phyloP scores from a whole-genome alignment of 345 rosid genomes.

The Hypericum perforatum region DNA sequence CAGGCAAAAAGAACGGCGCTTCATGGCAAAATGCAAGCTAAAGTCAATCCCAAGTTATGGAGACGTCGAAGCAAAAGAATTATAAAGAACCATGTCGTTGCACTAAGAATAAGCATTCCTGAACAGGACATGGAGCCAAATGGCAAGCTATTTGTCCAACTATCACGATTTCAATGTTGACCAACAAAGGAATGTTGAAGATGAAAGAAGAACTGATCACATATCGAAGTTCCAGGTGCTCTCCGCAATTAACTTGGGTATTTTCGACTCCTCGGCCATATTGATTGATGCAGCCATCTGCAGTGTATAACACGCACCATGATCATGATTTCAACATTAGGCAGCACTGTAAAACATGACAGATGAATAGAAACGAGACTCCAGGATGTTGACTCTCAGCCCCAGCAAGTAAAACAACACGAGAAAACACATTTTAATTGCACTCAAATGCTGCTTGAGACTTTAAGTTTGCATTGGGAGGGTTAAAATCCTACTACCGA shows the following conservation, averaged over 20 bases:
- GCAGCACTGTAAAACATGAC: no score
- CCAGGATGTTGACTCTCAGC: background rate
- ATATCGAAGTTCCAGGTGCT: constrained; percentile 68
- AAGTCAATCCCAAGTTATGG: constrained; percentile 4
- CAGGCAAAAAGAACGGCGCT: background rate
- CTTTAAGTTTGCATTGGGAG: no score
- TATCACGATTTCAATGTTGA: background rate
- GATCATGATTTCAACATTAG: background rate
- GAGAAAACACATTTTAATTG: no score
- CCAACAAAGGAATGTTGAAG: background rate
- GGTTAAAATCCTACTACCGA: no score
- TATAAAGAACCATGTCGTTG: no score
- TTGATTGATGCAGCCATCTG: constrained; percentile 62
- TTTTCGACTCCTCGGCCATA: constrained; percentile 50
- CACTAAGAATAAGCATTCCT: no score
- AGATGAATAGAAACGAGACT: background rate
- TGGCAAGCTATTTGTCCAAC: constrained; percentile 12
- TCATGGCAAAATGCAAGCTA: background rate
- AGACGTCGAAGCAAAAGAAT: background rate
- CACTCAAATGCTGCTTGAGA: no score
- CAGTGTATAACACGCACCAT: constrained; percentile 1
- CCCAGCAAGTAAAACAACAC: background rate
- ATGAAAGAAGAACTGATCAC: constrained; percentile 17
- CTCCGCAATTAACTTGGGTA: constrained; percentile 66
- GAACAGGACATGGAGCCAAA: no score